phyloP scores from a whole-genome alignment of 2,329 filamentous ascomycete genomes.

The Macrophomina tecta region DNA sequence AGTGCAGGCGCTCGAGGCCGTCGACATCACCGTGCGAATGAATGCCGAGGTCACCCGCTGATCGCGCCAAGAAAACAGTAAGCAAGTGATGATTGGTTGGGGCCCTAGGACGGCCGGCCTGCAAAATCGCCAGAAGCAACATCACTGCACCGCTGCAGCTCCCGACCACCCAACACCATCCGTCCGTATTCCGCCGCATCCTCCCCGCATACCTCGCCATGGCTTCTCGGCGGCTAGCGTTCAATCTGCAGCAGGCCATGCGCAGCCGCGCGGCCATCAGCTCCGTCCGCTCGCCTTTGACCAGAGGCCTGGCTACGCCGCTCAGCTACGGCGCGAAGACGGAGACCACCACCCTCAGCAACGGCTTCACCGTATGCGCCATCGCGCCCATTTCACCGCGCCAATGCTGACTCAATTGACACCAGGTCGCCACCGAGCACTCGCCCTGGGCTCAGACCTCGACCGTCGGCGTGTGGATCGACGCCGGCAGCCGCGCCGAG shows the following conservation, averaged over 20 bases:
- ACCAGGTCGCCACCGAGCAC: conserved; percentile 94
- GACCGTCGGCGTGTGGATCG: conserved; percentile 98
- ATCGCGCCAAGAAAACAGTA: conserved; percentile 22
- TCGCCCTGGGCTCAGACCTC: conserved; percentile 98
- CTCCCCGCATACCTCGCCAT: conserved; percentile 58
- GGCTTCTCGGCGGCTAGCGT: conserved; percentile 96
- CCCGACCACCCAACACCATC: conserved; percentile 58
- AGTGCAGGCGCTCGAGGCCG: background rate
- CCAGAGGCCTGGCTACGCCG: conserved; percentile 89
- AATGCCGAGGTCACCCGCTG: conserved; percentile 26
- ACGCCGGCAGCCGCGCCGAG: conserved; percentile 97
- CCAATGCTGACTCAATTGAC: conserved; percentile 41
- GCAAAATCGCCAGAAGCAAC: conserved; percentile 25
- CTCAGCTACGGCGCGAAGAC: conserved; percentile 77
- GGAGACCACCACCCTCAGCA: conserved; percentile 94
- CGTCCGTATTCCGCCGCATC: conserved; percentile 39
- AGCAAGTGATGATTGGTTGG: conserved; percentile 23
- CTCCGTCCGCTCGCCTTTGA: conserved; percentile 73
- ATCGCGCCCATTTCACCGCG: conserved; percentile 30
- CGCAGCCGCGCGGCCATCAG: conserved; percentile 86
- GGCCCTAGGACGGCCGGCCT: conserved; percentile 12
- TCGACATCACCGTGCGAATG: conserved; percentile 22
- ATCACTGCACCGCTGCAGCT: conserved; percentile 31
- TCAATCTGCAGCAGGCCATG: conserved; percentile 89
- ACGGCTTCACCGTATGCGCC: conserved; percentile 85